Percentiles rank a stretch among this genome's conserved stretches.
phyloP scores from a whole-genome alignment of 1,284 basidiomycete species.

The Schizophyllum amplum region DNA sequence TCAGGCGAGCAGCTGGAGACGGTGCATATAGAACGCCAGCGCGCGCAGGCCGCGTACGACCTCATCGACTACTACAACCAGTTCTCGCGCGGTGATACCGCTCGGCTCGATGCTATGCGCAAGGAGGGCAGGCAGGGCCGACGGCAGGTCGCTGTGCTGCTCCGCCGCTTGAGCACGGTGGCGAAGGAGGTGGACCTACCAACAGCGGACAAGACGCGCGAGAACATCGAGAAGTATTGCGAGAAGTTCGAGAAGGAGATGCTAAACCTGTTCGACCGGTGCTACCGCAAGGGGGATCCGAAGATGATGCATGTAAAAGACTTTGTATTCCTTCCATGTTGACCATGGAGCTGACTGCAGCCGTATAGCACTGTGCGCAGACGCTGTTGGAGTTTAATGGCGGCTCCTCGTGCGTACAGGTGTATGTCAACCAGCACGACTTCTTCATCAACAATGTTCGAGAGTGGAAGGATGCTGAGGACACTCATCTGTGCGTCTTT shows the following conservation, averaged over 20 bases:
- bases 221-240: slow-evolving; percentile 91
- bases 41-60: slow-evolving; percentile 54
- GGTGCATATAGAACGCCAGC: slow-evolving; percentile 85
- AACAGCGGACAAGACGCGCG: slow-evolving; percentile 75
- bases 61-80: slow-evolving; percentile 15
- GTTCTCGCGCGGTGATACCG: slow-evolving; percentile 70
- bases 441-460: slow-evolving; percentile 93
- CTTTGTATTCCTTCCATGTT: slow-evolving; percentile 8
- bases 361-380: slow-evolving; percentile 87
- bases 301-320: slow-evolving; percentile 94
- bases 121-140: slow-evolving; percentile 87
- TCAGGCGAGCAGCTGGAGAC: slow-evolving; percentile 93
- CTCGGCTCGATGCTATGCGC: slow-evolving; percentile 69
- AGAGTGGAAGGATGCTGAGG: slow-evolving; percentile 49
- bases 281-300: slow-evolving; percentile 94
- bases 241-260: slow-evolving; percentile 99
- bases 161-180: slow-evolving; percentile 83
- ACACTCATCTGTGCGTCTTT: slow-evolving; percentile 59
- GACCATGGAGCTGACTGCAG: neutral
- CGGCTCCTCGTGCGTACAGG: slow-evolving; percentile 92
- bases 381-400: slow-evolving; percentile 98
- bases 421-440: slow-evolving; percentile 99
- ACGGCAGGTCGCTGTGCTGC: slow-evolving; percentile 81
- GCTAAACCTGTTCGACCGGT: slow-evolving; percentile 90
- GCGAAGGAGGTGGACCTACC: slow-evolving; percentile 90